Conservation (phyloP, 495 filamentous ascomycete genomes). For the Cercophora samala region DNA sequence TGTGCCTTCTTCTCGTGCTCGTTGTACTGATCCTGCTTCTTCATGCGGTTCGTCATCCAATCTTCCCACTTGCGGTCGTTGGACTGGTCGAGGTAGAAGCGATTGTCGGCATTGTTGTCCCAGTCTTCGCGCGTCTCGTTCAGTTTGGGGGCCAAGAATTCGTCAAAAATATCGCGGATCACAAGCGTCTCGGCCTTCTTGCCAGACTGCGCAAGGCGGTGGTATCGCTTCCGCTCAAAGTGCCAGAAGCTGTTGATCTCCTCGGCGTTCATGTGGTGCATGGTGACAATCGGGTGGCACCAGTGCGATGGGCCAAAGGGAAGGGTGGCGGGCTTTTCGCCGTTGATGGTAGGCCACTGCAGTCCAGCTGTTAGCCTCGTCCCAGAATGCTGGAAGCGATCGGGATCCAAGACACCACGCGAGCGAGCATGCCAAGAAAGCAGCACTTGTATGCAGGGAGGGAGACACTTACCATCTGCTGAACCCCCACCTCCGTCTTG, state of each 20-base stretch:
- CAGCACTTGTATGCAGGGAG: background rate
- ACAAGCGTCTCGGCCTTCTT: slow-evolving; percentile 22
- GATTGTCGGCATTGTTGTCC: slow-evolving; percentile 48
- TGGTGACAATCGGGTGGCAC: slow-evolving; percentile 58
- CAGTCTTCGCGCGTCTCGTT: slow-evolving; percentile 40
- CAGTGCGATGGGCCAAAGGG: slow-evolving; percentile 53
- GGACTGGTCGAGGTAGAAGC: slow-evolving; percentile 36
- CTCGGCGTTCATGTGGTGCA: slow-evolving; percentile 57
- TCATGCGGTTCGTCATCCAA: slow-evolving; percentile 31
- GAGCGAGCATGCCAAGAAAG: background rate
- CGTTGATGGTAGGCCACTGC: slow-evolving; percentile 57
- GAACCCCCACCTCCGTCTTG: slow-evolving; percentile 31
- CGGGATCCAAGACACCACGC: slow-evolving; percentile 42
- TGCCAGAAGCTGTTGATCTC: slow-evolving; percentile 54
- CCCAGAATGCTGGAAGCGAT: slow-evolving; percentile 29
- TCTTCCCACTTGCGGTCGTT: slow-evolving; percentile 23
- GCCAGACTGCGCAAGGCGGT: slow-evolving; percentile 9
- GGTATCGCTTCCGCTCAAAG: slow-evolving; percentile 45
- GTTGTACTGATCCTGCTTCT: slow-evolving; percentile 30
- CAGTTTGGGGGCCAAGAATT: slow-evolving; percentile 40
- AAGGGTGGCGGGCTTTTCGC: slow-evolving; percentile 50
- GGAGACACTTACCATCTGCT: slow-evolving; percentile 34
- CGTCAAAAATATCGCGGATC: slow-evolving; percentile 46
- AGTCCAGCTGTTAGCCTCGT: slow-evolving; percentile 16
- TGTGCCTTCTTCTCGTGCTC: slow-evolving; percentile 39